Conservation (phyloP, 441 rosid genomes). For the Daphne laureola region DNA sequence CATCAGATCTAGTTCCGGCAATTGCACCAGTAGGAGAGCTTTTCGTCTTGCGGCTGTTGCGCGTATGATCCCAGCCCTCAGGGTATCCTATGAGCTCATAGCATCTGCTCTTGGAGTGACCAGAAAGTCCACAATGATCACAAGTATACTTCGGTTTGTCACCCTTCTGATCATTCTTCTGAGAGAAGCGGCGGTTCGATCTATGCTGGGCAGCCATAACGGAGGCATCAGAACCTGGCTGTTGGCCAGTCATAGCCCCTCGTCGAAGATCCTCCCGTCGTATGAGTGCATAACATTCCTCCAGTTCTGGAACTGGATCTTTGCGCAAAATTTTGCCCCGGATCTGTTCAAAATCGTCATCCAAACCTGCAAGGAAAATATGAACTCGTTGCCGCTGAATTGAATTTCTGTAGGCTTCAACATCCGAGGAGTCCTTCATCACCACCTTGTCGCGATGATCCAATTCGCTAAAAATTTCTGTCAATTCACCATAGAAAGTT, state of each 20-base stretch:
- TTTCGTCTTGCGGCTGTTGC: too few relatives aligned
- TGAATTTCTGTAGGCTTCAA: not conserved
- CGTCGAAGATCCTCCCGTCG: not conserved
- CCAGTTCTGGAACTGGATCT: not conserved
- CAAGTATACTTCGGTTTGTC: too few relatives aligned
- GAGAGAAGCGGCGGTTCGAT: too few relatives aligned
- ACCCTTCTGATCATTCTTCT: too few relatives aligned
- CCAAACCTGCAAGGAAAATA: constrained; percentile 1
- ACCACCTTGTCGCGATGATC: constrained; percentile 10
- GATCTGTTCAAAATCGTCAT: not conserved
- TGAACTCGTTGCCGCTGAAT: not conserved
- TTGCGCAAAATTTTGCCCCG: not conserved
- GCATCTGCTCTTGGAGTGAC: too few relatives aligned
- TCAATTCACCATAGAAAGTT: not conserved
- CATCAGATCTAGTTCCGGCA: not conserved
- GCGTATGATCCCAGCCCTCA: too few relatives aligned
- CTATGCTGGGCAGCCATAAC: too few relatives aligned
- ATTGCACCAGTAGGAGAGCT: too few relatives aligned
- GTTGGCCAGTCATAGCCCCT: too few relatives aligned
- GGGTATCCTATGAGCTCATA: too few relatives aligned
- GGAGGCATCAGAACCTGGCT: too few relatives aligned
- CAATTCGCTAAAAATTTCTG: constrained; percentile 1
- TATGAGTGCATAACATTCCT: not conserved
- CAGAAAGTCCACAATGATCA: too few relatives aligned
- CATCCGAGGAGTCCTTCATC: not conserved